Evolutionary conservation across 345 rosid genomes (phyloP).

Genomic region (Noccaea caerulescens): DNA sequence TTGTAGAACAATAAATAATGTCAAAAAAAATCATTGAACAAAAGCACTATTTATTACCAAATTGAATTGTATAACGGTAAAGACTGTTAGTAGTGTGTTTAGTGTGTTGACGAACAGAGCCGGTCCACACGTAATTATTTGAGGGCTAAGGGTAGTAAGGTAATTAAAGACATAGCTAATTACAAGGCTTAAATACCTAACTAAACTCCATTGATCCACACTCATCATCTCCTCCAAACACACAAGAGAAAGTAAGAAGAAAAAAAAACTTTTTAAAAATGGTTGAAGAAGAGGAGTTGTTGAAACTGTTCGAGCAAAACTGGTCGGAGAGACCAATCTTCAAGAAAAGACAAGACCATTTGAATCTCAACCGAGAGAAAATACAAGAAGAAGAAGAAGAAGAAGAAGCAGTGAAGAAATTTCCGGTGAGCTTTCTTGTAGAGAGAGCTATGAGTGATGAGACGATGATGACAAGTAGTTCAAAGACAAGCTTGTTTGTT

Average conservation of each 20-base stretch:
- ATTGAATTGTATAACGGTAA: constrained; percentile 19
- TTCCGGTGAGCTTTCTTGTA: constrained; percentile 25
- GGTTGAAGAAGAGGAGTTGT: constrained; percentile 51
- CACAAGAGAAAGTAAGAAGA: not conserved
- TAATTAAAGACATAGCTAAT: not conserved
- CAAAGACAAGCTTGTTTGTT: constrained; percentile 36
- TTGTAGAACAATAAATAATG: too few relatives aligned
- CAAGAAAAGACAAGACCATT: constrained; percentile 23
- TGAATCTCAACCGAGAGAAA: constrained; percentile 8
- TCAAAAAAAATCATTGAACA: not conserved
- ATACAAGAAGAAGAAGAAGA: constrained; percentile 29
- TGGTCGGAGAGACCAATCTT: constrained; percentile 57
- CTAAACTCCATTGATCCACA: not conserved
- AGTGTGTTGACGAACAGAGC: constrained; percentile 10
- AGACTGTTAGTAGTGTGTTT: constrained; percentile 26
- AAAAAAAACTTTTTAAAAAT: not conserved
- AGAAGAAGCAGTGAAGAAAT: constrained; percentile 34
- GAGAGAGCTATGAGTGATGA: constrained; percentile 60
- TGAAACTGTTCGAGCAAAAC: constrained; percentile 49
- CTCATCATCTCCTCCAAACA: constrained; percentile 8
- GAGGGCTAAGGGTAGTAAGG: constrained; percentile 33
- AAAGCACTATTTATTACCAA: not conserved
- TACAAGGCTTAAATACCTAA: constrained; percentile 23
- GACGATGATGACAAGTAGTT: constrained; percentile 40
- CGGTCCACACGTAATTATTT: constrained; percentile 38